phyloP scores from a whole-genome alignment of 2,329 filamentous ascomycete species.

The Allantophomopsis lycopodina region DNA sequence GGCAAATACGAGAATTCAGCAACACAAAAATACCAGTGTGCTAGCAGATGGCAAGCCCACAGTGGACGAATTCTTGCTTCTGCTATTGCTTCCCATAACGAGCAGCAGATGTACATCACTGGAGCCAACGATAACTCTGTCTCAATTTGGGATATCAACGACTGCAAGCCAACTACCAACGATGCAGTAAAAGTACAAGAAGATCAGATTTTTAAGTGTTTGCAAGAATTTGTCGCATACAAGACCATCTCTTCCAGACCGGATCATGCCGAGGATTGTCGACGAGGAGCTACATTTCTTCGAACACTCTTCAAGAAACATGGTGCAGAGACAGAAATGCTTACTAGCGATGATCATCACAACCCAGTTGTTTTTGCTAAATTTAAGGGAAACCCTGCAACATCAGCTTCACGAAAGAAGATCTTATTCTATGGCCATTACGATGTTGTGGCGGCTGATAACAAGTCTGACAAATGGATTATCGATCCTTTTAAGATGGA shows the following conservation, averaged over 20 bases:
- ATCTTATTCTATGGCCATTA: constrained; percentile 97
- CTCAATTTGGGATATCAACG: constrained; percentile 69
- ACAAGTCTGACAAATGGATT: constrained; percentile 69
- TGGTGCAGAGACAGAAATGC: constrained; percentile 77
- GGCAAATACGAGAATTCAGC: constrained; percentile 33
- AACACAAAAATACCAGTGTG: constrained; percentile 64
- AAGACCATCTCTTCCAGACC: constrained; percentile 81
- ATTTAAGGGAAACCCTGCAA: constrained; percentile 63
- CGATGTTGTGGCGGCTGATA: constrained; percentile 86
- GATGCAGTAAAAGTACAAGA: constrained; percentile 20
- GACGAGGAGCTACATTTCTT: constrained; percentile 81
- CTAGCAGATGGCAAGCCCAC: constrained; percentile 71
- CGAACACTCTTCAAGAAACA: constrained; percentile 85
- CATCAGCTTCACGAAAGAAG: constrained; percentile 57
- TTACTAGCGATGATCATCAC: constrained; percentile 62
- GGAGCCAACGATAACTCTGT: constrained; percentile 87
- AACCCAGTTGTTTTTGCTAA: constrained; percentile 91
- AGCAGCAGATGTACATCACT: constrained; percentile 77
- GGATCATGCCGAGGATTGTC: constrained; percentile 82
- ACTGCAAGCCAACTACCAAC: constrained; percentile 14
- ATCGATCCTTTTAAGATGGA: constrained; percentile 82
- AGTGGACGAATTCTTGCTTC: constrained; percentile 80
- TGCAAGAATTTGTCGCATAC: constrained; percentile 80
- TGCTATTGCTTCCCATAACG: constrained; percentile 54
- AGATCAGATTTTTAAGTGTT: constrained; percentile 51